Evolutionary conservation across 1,284 basidiomycete species (phyloP), one percentile per base, ranked within the genome.

Genomic region (Melanopsichium pennsylvanicum): DNA sequence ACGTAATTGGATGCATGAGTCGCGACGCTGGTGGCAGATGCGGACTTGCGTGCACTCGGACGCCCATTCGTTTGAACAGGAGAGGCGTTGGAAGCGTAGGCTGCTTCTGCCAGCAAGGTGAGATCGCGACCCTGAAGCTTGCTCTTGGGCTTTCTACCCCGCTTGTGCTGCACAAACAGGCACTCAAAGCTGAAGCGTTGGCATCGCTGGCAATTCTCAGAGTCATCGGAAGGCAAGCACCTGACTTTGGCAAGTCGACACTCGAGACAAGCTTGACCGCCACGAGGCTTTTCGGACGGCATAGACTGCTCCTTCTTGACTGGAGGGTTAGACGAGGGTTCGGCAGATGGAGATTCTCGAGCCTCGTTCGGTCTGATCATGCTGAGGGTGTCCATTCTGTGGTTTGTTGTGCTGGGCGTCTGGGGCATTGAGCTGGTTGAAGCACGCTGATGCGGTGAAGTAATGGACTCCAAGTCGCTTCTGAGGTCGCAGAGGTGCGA

Each of bases 211-310:
- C 67, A 70, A 32, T 32, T 60, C 13, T 66, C 61, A n/a, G 56
- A 54, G 11, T 61, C 61, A 22, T 58, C 48, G 10, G 61, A 60
- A 21, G 67, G 37, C 2, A 70, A 46, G 33, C 67, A 70, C 1
- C 61, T 56, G 22, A 70, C 67, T 36, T 69, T 69, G 39, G 66
- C 59, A 6, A 69, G 38, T 33, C 66, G 59, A 38, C 66, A 69
- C 26, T 69, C 66, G 38, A 69, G 66, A 44, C 66, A 69, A 11
- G 66, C 66, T 40, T 69, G 66, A n/a, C 66, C 66, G 15, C 66
- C 66, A 15, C 66, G 49, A 15, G 66, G 66, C 50, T 69, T 69
- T 18, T 69, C 66, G n/a, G 37, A 40, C 4, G 58, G 57, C 5
- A 51, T 68, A 10, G 37, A 26, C 5, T 38, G 33, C 4, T 58